These are phyloP conservation scores for Globisporangium recalcitrans DNA, from an alignment of 352 stramenopile genomes.

Conservation along the genomic window DNA sequence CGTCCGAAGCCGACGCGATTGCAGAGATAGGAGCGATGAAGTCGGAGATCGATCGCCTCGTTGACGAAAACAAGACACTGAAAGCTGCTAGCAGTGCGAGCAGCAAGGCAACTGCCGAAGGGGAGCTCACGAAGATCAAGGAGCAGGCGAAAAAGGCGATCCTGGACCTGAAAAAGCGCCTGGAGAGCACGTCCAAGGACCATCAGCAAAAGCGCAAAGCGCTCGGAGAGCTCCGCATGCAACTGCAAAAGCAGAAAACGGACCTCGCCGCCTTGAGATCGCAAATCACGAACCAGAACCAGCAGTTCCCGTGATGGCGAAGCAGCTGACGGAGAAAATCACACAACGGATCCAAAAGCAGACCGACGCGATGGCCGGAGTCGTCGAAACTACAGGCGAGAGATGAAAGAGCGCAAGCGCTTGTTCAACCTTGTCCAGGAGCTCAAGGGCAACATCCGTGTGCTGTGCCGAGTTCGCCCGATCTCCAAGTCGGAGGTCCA, in stretches of 20 bases:
- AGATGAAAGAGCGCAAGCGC: constrained; percentile 86
- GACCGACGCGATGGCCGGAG: constrained; percentile 69
- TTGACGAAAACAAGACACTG: constrained; percentile 62
- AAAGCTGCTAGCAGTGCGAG: constrained; percentile 18
- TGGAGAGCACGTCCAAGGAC: constrained; percentile 54
- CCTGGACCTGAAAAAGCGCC: constrained; percentile 72
- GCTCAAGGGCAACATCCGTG: constrained; percentile 96
- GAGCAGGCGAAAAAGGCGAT: constrained; percentile 87
- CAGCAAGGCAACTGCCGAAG: constrained; percentile 50
- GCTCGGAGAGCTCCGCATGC: constrained; percentile 31
- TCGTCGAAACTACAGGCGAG: constrained; percentile 89
- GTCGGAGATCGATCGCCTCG: constrained; percentile 61
- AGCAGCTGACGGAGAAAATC: constrained; percentile 74
- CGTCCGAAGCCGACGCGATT: constrained; percentile 37
- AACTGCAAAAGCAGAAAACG: constrained; percentile 53
- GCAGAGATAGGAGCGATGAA: constrained; percentile 70
- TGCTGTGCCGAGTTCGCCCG: constrained; percentile 94
- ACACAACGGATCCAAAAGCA: constrained; percentile 66
- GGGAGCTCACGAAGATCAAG: constrained; percentile 79
- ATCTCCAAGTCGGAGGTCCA: constrained; percentile 76
- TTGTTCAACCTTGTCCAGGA: constrained; percentile 95
- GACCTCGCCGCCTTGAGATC: constrained; percentile 47
- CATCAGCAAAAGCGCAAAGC: constrained; percentile 52
- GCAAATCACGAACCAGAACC: constrained; percentile 44
- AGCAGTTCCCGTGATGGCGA: constrained; percentile 53